Evolutionary conservation across 352 stramenopile genomes (phyloP), one percentile per base, ranked within the genome.

Genomic region (Globisporangium cederbergense): DNA sequence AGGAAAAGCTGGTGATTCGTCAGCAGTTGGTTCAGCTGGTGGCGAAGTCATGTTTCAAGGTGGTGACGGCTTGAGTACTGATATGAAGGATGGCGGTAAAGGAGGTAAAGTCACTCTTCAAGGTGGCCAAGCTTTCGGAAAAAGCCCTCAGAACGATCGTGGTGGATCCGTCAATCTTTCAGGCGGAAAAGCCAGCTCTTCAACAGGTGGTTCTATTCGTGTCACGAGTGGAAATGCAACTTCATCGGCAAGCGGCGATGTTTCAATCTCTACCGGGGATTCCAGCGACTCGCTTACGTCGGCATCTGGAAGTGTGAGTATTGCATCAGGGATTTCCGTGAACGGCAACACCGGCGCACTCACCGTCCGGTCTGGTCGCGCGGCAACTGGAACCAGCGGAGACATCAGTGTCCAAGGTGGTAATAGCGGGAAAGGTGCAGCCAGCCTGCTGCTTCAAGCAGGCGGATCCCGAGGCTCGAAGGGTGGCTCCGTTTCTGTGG

Each of bases 71-170:
- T 70, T 58, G 56, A 81, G 70, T 62, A 47, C 60, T 59, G 74
- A 91, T 71, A 63, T 57, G 13, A 81, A 86, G 50, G 72, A 89
- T 60, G 83, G 83, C 22, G 86, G 85, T 6, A 74, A 87, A 60
- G 85, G 82, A 46, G 88, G 88, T 58, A 78, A 86, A 50, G 65
- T 96, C 3, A 71, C 74, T n/a, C 28, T 96, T 22, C 76, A 78
- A 40, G 85, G 82, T 64, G 88, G 86, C 32, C 69, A 78, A 57
- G 82, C 74, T n/a, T 74, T 70, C 34, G 85, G 86, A 53, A 75
- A 74, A 36, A 83, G 64, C 53, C 36, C 58, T 14, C 53, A 59
- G n/a, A 68, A 64, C 14, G 81, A 90, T 57, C 70, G 67, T 34
- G 84, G 75, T 61, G 84, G 84, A 52, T 79, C 78, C 40, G 70